Evolutionary conservation across 139 green algal species (phyloP).

Genomic region (Chlamydomonas sp.): DNA sequence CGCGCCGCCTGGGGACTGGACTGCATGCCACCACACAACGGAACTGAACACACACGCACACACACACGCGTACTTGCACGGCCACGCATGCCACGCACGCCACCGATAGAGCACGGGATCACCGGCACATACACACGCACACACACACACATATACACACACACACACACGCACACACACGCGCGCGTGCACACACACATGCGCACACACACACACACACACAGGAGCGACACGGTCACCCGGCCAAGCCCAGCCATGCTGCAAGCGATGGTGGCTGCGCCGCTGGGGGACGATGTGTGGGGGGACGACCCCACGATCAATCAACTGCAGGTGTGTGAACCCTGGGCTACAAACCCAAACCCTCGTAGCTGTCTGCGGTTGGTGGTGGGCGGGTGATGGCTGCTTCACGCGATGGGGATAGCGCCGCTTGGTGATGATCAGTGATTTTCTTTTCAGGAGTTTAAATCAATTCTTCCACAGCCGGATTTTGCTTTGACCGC

Average conservation of each 20-base stretch:
- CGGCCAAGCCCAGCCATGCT: background rate
- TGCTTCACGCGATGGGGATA: background rate
- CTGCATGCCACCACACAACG: no score
- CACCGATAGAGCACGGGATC: background rate
- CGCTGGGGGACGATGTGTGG: constrained; percentile 50
- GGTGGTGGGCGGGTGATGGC: background rate
- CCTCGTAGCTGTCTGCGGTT: background rate
- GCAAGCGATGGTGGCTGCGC: background rate
- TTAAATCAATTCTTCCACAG: no score
- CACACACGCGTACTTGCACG: background rate
- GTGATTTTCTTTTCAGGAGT: no score
- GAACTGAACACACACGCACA: background rate
- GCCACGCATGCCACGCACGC: background rate
- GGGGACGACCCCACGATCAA: constrained; percentile 66
- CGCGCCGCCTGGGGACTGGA: no score
- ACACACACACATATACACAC: background rate
- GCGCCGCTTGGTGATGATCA: background rate
- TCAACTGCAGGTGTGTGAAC: constrained; percentile 36
- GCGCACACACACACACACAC: background rate
- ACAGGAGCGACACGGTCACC: background rate
- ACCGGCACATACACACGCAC: background rate
- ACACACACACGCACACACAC: background rate
- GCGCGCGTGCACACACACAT: background rate
- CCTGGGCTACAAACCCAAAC: background rate
- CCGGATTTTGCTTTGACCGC: no score